phyloP scores from a whole-genome alignment of 306 rosid genomes.

The Vigna hirtella region DNA sequence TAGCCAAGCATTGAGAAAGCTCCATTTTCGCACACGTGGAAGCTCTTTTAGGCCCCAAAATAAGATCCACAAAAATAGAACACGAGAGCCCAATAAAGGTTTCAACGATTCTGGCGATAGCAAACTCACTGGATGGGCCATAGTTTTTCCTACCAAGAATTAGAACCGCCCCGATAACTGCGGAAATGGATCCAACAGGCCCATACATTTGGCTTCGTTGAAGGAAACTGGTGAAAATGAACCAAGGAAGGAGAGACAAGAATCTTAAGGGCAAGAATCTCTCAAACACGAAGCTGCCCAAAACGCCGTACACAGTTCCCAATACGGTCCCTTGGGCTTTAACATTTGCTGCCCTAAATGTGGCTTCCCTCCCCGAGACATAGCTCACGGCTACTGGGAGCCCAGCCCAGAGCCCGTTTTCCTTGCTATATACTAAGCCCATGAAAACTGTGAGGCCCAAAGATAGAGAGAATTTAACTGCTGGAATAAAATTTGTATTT shows the following conservation, averaged over 20 bases:
- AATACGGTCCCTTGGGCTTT: conserved; percentile 76
- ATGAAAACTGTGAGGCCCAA: conserved; percentile 66
- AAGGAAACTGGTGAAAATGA: conserved; percentile 70
- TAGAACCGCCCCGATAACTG: conserved; percentile 66
- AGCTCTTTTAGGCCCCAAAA: conserved; percentile 66
- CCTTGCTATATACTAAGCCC: conserved; percentile 64
- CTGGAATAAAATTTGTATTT: conserved; percentile 47
- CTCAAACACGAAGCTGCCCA: conserved; percentile 64
- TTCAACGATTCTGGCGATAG: conserved; percentile 62
- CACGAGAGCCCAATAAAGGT: conserved; percentile 68
- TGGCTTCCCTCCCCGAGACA: conserved; percentile 63
- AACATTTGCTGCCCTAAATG: conserved; percentile 64
- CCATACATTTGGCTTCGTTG: conserved; percentile 72
- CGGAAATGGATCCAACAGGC: conserved; percentile 74
- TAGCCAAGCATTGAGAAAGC: conserved; percentile 52
- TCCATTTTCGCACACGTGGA: conserved; percentile 55
- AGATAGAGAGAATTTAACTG: conserved; percentile 60
- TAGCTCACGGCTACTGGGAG: conserved; percentile 69
- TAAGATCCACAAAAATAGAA: conserved; percentile 61
- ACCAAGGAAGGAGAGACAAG: conserved; percentile 75
- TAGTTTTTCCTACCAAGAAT: conserved; percentile 63
- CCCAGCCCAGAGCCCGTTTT: conserved; percentile 69
- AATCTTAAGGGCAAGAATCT: conserved; percentile 51
- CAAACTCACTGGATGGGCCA: conserved; percentile 74
- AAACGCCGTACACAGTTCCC: conserved; percentile 69